Evolutionary conservation across 2,329 filamentous ascomycete species (phyloP), one percentile per base, ranked within the genome.

Genomic region (Alternaria triticina): DNA sequence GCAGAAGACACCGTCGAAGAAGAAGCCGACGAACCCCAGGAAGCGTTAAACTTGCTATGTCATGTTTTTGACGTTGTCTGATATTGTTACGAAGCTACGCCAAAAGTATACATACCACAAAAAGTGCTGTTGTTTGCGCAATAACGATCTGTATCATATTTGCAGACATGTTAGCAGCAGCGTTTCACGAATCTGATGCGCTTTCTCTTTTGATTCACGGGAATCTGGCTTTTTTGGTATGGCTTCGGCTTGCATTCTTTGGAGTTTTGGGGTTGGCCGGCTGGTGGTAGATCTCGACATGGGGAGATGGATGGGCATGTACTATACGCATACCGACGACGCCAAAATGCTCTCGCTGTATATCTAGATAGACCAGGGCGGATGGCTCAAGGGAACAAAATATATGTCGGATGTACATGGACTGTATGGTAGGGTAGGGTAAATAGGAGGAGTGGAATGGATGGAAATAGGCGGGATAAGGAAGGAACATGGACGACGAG

Each of bases 21-120:
- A 84, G 79, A 70, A 77, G 52, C 71, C 75, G 47, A 55, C 79
- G 15, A 83, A 84, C 71, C 83, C 83, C 15, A 83, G 82, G 76
- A 78, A 78, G 67, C 61, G 62, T 59, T 54, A 62, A 45, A 49
- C 6, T 9, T 49, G 27, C 43, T 22, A 20, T 15, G 27, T 28
- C 27, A 20, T 15, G 11, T 51, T 45, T 54, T 23, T 59, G 52
- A 22, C 30, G 17, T 17, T 28, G 36, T 36, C 27, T 28, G 0
- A 51, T 30, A 51, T 49, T 30, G 27, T 58, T 52, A 20, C 46
- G 20, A 57, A 58, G 44, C 22, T 36, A 27, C 25, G 12, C 54
- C 22, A 46, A 52, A 52, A 61, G 54, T 23, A 59, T 27, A 28
- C 28, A 47, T 22, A 20, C 33, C 45, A 54, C 20, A 15, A 28